Conservation (phyloP, 176 grass and related monocot genomes). For the Rhynchospora breviuscula region DNA sequence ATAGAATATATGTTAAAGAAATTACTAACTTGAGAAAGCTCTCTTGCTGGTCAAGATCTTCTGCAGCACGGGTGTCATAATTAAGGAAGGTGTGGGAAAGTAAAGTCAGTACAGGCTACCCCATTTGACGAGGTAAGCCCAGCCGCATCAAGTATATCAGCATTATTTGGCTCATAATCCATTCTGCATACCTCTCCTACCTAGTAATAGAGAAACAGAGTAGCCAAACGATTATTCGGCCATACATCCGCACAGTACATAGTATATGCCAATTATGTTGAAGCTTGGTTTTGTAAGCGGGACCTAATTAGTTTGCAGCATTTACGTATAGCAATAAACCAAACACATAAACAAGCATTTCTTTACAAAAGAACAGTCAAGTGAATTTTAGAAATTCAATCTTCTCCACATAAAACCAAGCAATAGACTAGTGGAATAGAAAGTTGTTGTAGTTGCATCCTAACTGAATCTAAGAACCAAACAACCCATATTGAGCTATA, state of each 20-base stretch:
- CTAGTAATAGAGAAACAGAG: constrained; percentile 36
- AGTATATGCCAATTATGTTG: not conserved
- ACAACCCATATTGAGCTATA: not conserved
- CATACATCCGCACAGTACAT: not conserved
- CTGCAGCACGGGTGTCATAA: constrained; percentile 34
- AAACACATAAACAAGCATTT: not conserved
- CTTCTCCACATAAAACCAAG: not conserved
- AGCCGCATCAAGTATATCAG: constrained; percentile 69
- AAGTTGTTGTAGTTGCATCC: no score
- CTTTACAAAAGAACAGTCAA: not conserved
- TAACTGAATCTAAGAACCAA: not conserved
- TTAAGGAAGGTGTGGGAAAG: constrained; percentile 43
- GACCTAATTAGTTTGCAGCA: not conserved
- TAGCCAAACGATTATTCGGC: constrained; percentile 6
- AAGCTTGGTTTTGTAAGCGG: not conserved
- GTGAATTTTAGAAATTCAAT: not conserved
- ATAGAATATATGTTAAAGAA: constrained; percentile 4
- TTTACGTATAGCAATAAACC: not conserved
- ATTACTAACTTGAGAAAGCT: constrained; percentile 56
- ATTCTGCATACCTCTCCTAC: constrained; percentile 77
- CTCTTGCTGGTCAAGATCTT: constrained; percentile 66
- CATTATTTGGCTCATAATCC: constrained; percentile 81
- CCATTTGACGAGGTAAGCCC: constrained; percentile 75
- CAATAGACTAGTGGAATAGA: not conserved
- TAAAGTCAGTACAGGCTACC: constrained; percentile 68